phyloP scores from a whole-genome alignment of 352 stramenopile species.

The Hyaloperonospora arabidopsidis region DNA sequence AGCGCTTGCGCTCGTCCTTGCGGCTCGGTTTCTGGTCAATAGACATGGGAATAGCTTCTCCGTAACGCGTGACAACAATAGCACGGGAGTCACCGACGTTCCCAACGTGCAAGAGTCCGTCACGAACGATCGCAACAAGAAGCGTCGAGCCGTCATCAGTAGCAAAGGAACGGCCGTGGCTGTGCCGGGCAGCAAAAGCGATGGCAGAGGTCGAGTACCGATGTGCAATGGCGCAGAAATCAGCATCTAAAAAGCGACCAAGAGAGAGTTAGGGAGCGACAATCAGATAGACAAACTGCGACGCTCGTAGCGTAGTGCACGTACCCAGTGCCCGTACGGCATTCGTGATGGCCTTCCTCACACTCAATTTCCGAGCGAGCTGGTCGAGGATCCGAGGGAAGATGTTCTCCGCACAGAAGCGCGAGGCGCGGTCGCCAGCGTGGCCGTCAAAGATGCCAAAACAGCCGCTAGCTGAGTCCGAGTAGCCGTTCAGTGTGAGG shows the following conservation, averaged over 20 bases:
- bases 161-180: conserved; percentile 34
- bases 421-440: conserved; percentile 65
- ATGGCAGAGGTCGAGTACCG: conserved; percentile 31
- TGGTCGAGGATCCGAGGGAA: conserved; percentile 56
- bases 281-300: background rate
- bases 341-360: conserved; percentile 50
- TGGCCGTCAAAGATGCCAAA: conserved; percentile 84
- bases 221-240: conserved; percentile 57
- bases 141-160: conserved; percentile 78
- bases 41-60: conserved; percentile 52
- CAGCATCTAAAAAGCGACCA: conserved; percentile 31
- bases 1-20: conserved; percentile 59
- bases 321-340: conserved; percentile 54
- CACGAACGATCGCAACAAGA: conserved; percentile 66
- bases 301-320: conserved; percentile 4
- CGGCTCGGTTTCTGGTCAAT: conserved; percentile 77
- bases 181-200: conserved; percentile 15
- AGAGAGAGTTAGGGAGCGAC: conserved; percentile 1
- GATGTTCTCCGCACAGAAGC: conserved; percentile 68
- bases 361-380: conserved; percentile 23
- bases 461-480: conserved; percentile 45
- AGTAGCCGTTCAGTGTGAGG: conserved; percentile 76
- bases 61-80: conserved; percentile 51
- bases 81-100: conserved; percentile 82
- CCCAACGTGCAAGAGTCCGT: conserved; percentile 58